Conservation (phyloP, 768 basidiomycete species). For the Suillus americanus region DNA sequence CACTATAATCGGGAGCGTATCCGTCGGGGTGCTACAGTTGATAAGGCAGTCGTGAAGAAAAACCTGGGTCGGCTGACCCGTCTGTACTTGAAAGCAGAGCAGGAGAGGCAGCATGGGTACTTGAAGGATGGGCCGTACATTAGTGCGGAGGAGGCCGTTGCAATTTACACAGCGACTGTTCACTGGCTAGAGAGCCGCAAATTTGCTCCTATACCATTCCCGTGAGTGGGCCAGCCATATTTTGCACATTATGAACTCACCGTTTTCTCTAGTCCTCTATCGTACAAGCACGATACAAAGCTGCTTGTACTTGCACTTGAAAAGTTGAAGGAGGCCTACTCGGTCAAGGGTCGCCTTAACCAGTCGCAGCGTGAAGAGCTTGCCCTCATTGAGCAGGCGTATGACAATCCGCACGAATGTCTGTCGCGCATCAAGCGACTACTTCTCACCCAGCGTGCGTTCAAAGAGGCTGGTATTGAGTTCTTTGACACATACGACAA, state of each 20-base stretch:
- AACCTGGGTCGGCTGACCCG: conserved; percentile 97
- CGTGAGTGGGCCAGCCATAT: conserved; percentile 45
- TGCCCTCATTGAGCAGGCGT: conserved; percentile 97
- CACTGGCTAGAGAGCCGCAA: conserved; percentile 99
- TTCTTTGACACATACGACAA: conserved; percentile 99
- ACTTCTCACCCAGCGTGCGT: conserved; percentile 93
- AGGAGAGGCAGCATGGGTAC: conserved; percentile 97
- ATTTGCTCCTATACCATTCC: conserved; percentile 99
- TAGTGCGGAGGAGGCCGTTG: conserved; percentile 97
- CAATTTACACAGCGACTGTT: conserved; percentile 97
- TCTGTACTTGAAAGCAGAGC: conserved; percentile 97
- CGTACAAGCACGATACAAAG: conserved; percentile 99
- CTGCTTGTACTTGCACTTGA: conserved; percentile 94
- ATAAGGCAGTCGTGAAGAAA: conserved; percentile 99
- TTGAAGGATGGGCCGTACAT: conserved; percentile 99
- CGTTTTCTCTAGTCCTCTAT: conserved; percentile 63
- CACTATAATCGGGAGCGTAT: conserved; percentile 99
- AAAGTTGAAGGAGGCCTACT: conserved; percentile 98
- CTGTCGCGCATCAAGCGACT: conserved; percentile 97
- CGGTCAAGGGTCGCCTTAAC: conserved; percentile 95
- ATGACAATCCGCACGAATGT: conserved; percentile 99
- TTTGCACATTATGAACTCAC: conserved; percentile 7
- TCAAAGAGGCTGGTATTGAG: conserved; percentile 97
- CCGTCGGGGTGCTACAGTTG: conserved; percentile 92
- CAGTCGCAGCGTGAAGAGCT: conserved; percentile 98